Evolutionary conservation across 176 grass and related monocot genomes (phyloP).

Genomic region (Ensete glaucum): DNA sequence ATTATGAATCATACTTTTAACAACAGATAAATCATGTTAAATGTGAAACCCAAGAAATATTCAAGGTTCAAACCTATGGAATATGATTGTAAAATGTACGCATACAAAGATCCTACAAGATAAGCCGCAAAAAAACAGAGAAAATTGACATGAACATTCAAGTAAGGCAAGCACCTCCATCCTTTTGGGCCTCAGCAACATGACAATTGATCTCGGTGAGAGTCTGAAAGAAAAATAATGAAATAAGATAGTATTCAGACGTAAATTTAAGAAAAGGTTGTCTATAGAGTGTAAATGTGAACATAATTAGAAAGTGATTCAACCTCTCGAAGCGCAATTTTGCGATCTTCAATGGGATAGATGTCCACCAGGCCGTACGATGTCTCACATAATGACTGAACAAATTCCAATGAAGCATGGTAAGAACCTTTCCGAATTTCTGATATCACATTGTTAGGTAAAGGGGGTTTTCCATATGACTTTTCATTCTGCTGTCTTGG

Average conservation of each 20-base stretch:
- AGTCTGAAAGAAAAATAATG: constrained; percentile 12
- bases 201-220: constrained; percentile 71
- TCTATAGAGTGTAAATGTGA: neutral
- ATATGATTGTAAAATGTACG: constrained; percentile 2
- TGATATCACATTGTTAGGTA: constrained; percentile 64
- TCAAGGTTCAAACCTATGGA: neutral
- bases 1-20: neutral
- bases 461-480: constrained; percentile 75
- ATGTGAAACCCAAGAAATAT: neutral
- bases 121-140: constrained; percentile 9
- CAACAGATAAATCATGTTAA: neutral
- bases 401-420: constrained; percentile 92
- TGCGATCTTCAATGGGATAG: constrained; percentile 93
- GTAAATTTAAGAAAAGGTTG: constrained; percentile 11
- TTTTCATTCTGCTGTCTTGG: constrained; percentile 48
- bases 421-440: constrained; percentile 88
- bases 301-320: neutral
- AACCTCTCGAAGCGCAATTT: constrained; percentile 89
- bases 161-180: constrained; percentile 63
- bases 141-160: constrained; percentile 19
- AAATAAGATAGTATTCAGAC: constrained; percentile 1
- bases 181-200: constrained; percentile 67
- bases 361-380: constrained; percentile 94
- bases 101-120: neutral
- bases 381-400: constrained; percentile 89